These are phyloP conservation scores for Cetradonia linearis DNA, from an alignment of 495 filamentous ascomycete genomes.

Conservation along the genomic window DNA sequence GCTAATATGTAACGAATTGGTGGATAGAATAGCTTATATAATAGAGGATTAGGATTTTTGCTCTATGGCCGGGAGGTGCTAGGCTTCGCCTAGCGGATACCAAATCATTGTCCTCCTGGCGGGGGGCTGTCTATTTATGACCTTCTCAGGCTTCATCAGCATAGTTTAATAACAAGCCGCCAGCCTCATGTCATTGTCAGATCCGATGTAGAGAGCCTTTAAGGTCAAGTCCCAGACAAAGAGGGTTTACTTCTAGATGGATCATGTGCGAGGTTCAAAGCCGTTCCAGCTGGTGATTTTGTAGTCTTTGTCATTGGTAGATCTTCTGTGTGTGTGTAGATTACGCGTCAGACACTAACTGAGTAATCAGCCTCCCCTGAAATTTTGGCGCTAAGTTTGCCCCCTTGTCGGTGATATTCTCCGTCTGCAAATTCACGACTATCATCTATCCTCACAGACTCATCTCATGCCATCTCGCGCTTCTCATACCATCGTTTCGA, in stretches of 20 bases:
- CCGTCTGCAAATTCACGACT: neutral
- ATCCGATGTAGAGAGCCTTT: neutral
- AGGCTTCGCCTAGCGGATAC: no score
- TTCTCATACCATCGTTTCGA: slow-evolving; percentile 3
- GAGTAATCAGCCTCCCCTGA: neutral
- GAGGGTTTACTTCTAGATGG: neutral
- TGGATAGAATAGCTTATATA: no score
- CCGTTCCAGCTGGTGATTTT: neutral
- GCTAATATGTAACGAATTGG: no score
- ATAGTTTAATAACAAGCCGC: neutral
- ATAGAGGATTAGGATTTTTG: no score
- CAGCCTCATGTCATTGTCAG: neutral
- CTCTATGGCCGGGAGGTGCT: no score
- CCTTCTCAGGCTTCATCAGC: no score
- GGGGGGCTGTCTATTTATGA: no score
- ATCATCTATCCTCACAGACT: neutral
- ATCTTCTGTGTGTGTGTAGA: neutral
- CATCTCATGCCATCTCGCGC: neutral
- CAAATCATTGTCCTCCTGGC: neutral
- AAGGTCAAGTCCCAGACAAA: neutral
- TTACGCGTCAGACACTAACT: slow-evolving; percentile 1
- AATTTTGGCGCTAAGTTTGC: slow-evolving; percentile 5
- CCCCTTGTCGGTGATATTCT: slow-evolving; percentile 4
- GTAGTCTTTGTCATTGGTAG: slow-evolving; percentile 1
- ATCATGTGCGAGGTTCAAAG: neutral